Evolutionary conservation across 2,329 filamentous ascomycete species (phyloP), one percentile per base, ranked within the genome.

Genomic region (Botrytis tulipae): DNA sequence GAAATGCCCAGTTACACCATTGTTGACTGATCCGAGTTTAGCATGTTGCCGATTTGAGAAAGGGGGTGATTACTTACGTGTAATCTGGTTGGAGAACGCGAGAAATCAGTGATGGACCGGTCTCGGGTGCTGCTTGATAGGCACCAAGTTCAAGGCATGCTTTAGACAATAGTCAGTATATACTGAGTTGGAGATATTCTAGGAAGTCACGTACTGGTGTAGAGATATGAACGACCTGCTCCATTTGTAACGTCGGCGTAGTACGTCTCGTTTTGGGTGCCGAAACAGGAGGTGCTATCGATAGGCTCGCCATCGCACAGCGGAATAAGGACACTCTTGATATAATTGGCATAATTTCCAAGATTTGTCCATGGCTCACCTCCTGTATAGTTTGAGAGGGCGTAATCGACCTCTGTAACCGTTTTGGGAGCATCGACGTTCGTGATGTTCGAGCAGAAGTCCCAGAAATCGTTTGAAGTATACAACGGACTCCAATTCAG

Each of bases 1-100:
- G 84, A 75, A 87, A 88, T 1, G 86, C 85, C 85, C 86, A 86
- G n/a, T 77, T 83, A 76, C 86, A 88, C 86, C 86, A 88, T 78
- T 87, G 76, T 76, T 79, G 77, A 4, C 75, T 76, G 29, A n/a
- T 40, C 51, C 6, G 7, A 22, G 16, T 18, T 73, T 44, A 72
- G 44, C 61, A 6, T 20, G 29, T 35, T 32, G 35, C 40, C 8
- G 66, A 32, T 40, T 29, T 66, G 32, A 25, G 59, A 9, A 22
- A 20, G 35, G 14, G 6, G 59, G 44, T 6, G 14, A 25, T 46
- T 29, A 54, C 84, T 75, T 87, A 86, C 54, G 86, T 87, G 78
- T 88, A 88, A 59, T 83, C 80, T 14, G 82, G 82, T 66, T 86
- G 82, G 7, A 88, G 76, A 0, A 85, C 84, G 9, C 85, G 82